These are phyloP conservation scores for Aspergillus saccharolyticus DNA, from an alignment of 495 filamentous ascomycete genomes.

Conservation along the genomic window DNA sequence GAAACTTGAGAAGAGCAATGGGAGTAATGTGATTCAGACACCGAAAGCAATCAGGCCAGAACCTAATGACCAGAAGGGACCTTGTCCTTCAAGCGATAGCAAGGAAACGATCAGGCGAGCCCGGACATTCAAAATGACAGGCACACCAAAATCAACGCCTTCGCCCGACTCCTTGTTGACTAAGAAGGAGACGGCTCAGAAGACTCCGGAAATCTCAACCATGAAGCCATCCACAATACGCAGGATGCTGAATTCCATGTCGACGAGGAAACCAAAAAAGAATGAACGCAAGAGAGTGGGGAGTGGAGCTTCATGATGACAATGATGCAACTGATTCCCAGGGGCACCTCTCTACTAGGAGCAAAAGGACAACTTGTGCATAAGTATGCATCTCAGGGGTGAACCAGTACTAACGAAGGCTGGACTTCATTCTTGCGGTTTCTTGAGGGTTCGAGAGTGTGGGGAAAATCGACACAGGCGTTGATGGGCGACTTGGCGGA, in stretches of 20 bases:
- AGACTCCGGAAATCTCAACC: conserved; percentile 2
- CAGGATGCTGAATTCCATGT: conserved; percentile 22
- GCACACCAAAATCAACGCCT: conserved; percentile 1
- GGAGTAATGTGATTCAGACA: conserved; percentile 3
- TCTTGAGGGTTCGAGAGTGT: conserved; percentile 7
- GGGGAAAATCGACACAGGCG: conserved; percentile 3
- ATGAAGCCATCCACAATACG: conserved; percentile 15
- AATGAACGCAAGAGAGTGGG: conserved; percentile 9
- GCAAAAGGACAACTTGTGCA: neutral
- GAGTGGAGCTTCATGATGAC: conserved; percentile 12
- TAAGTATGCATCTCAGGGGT: neutral
- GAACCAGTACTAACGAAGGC: neutral
- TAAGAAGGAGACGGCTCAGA: conserved; percentile 6
- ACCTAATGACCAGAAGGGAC: conserved; percentile 3
- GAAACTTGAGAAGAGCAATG: conserved; percentile 11
- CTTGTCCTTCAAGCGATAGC: neutral
- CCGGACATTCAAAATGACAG: conserved; percentile 12
- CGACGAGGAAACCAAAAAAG: conserved; percentile 13
- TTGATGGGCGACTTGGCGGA: conserved; percentile 3
- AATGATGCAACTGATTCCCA: conserved; percentile 16
- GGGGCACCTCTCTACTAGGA: neutral
- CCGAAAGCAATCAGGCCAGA: neutral
- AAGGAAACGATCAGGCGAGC: conserved; percentile 5
- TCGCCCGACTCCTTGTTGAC: neutral
- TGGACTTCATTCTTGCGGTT: conserved; percentile 5